Percentiles rank a stretch among this genome's conserved stretches.
Conservation (phyloP, 2,329 filamentous ascomycete genomes). For the Aspergillus novoparasiticus region DNA sequence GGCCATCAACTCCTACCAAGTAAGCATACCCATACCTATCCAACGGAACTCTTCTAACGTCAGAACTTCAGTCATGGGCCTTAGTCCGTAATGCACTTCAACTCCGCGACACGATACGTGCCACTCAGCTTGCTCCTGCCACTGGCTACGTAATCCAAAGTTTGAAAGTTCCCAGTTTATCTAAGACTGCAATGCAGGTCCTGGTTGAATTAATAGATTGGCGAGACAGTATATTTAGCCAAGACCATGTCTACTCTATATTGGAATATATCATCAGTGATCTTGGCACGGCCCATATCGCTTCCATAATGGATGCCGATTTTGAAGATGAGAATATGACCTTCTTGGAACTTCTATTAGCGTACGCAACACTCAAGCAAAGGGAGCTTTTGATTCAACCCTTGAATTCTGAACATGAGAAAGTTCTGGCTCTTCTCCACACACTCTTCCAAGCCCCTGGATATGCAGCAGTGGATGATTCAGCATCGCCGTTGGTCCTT, state of each 20-base stretch:
- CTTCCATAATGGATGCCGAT: slow-evolving; percentile 37
- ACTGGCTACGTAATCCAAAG: slow-evolving; percentile 29
- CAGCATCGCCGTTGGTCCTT: slow-evolving; percentile 38
- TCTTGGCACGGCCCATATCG: slow-evolving; percentile 34
- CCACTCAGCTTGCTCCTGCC: slow-evolving; percentile 22
- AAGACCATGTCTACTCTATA: slow-evolving; percentile 30
- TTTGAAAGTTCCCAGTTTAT: slow-evolving; percentile 30
- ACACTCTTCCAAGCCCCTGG: slow-evolving; percentile 43
- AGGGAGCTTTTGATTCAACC: slow-evolving; percentile 34
- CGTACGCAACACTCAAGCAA: slow-evolving; percentile 36
- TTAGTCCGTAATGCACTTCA: slow-evolving; percentile 32
- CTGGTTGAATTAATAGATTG: slow-evolving; percentile 37
- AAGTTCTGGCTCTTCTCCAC: slow-evolving; percentile 40
- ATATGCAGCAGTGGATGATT: slow-evolving; percentile 44
- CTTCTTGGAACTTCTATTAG: slow-evolving; percentile 44
- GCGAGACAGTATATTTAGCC: slow-evolving; percentile 29
- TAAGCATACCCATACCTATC: slow-evolving; percentile 21
- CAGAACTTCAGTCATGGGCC: slow-evolving; percentile 35
- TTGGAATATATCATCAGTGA: slow-evolving; percentile 39
- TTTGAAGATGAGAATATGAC: slow-evolving; percentile 42
- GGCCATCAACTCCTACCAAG: slow-evolving; percentile 41
- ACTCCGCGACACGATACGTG: slow-evolving; percentile 23
- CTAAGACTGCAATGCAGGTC: slow-evolving; percentile 35
- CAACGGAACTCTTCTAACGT: slow-evolving; percentile 8
- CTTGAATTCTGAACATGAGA: slow-evolving; percentile 34